Base-by-base conservation (phyloP, 805 yeast genomes). In the Candida nanaspora region DNA sequence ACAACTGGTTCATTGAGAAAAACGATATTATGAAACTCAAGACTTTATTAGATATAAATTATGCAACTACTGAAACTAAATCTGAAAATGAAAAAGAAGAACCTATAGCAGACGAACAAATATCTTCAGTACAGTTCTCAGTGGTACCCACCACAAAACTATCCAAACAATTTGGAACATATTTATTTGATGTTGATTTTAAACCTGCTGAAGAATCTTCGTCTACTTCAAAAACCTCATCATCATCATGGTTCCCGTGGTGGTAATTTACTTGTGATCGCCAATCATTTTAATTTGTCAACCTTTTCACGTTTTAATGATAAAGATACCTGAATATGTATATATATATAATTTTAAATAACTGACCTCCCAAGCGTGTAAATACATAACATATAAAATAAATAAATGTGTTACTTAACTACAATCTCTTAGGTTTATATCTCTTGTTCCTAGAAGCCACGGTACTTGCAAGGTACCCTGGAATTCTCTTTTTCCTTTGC, bases 1-100 rank as follows among this genome's bases (percentile, higher is more conserved):
- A 87, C 59, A 75, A 80, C 52, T 88, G 96, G 96, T 80, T 81
- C 52, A 60, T 76, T 48, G 96, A 87, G 57, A 75, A 72, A 51
- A 69, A 77, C 42, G 96, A 87, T 53, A 40, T 80, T 3, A 43
- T 61, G 20, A 74, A 70, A 45, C 63, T 84, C 39, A 68, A 65
- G 47, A 74, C 76, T 43, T 62, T 81, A 18, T 62, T 84, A 38
- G 88, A 53, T 28, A 48, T 53, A 11, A 40, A 42, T 16, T 40
- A 27, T 8, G 39, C 37, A 37, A 38, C 26, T 29, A 37, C 33
- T 32, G 39, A 30, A 38, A 43, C 46, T 26, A 49, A 54, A 31
- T 8, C 26, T 23, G 27, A 11, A 8, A 23, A 23, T 23, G 11
- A 7, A 23, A 23, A 23, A 11, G 27, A 23, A 23, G 27, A 23